phyloP scores from a whole-genome alignment of 1,139 yeast genomes.

The Ashbya aceris region DNA sequence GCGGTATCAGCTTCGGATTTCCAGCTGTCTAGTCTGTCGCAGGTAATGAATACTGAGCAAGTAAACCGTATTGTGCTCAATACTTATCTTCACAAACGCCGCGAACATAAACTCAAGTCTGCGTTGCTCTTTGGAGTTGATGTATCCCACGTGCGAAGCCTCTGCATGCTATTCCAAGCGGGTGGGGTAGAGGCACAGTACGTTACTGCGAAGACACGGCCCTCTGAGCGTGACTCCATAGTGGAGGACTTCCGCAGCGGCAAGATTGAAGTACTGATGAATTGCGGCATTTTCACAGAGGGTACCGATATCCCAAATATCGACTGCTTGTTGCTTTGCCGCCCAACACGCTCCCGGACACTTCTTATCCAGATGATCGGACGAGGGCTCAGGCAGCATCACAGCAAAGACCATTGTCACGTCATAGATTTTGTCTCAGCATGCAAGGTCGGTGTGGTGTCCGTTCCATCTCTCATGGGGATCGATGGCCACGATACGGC shows the following conservation, averaged over 20 bases:
- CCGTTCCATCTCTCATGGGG: constrained; percentile 54
- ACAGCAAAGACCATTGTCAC: constrained; percentile 58
- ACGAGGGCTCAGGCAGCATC: constrained; percentile 64
- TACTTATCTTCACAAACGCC: constrained; percentile 39
- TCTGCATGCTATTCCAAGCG: constrained; percentile 46
- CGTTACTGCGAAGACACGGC: constrained; percentile 60
- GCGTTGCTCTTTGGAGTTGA: constrained; percentile 75
- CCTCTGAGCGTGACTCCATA: constrained; percentile 42
- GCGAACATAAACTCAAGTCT: constrained; percentile 38
- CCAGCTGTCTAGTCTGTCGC: constrained; percentile 41
- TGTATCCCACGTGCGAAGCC: constrained; percentile 50
- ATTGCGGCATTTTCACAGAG: constrained; percentile 87
- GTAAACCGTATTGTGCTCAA: constrained; percentile 48
- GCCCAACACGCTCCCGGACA: constrained; percentile 74
- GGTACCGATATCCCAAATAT: constrained; percentile 93
- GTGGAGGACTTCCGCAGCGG: constrained; percentile 56
- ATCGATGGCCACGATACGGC: constrained; percentile 28
- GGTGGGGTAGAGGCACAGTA: constrained; percentile 64
- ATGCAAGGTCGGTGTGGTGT: constrained; percentile 46
- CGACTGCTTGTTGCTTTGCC: constrained; percentile 66
- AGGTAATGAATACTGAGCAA: constrained; percentile 44
- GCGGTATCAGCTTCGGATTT: constrained; percentile 40
- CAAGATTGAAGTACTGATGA: constrained; percentile 61
- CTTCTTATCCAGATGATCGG: constrained; percentile 85
- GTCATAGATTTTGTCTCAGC: constrained; percentile 71